Conservation (phyloP, 805 yeast genomes). For the Saturnispora bothae region DNA sequence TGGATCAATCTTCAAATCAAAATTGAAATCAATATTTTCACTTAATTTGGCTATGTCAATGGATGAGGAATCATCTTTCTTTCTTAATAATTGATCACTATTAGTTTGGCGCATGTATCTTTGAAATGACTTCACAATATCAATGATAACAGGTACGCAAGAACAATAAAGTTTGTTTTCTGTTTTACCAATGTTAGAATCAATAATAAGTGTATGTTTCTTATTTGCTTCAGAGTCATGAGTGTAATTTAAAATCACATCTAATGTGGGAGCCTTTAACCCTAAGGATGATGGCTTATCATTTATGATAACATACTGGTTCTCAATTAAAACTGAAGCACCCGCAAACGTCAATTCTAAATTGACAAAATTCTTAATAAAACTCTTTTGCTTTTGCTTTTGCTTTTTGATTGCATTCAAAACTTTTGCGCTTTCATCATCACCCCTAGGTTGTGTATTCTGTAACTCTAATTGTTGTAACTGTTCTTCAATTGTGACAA, state of each 20-base stretch:
- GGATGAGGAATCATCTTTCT: slow-evolving; percentile 7
- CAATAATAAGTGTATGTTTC: slow-evolving; percentile 38
- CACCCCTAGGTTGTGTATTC: not conserved
- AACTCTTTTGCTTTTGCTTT: not conserved
- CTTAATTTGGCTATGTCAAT: slow-evolving; percentile 36
- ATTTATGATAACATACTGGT: slow-evolving; percentile 32
- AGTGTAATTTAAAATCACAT: slow-evolving; percentile 43
- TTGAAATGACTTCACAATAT: slow-evolving; percentile 41
- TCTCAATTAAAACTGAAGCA: slow-evolving; percentile 44
- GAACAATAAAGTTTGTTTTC: slow-evolving; percentile 59
- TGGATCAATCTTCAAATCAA: slow-evolving; percentile 55
- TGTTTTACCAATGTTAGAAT: slow-evolving; percentile 56
- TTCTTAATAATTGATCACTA: not conserved
- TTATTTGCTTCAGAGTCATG: slow-evolving; percentile 27
- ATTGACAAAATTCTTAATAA: slow-evolving; percentile 33
- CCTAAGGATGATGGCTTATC: slow-evolving; percentile 41
- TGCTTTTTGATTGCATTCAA: not conserved
- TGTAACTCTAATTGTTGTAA: slow-evolving; percentile 12
- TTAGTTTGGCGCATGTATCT: slow-evolving; percentile 31
- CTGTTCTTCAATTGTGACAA: slow-evolving; percentile 25
- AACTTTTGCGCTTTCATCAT: not conserved
- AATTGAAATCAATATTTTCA: slow-evolving; percentile 47
- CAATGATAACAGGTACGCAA: slow-evolving; percentile 70
- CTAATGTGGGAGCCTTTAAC: slow-evolving; percentile 68
- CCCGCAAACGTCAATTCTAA: slow-evolving; percentile 57